These are phyloP conservation scores for Aspergillus calidoustus DNA, from an alignment of 2,329 filamentous ascomycete genomes.

Conservation along the genomic window DNA sequence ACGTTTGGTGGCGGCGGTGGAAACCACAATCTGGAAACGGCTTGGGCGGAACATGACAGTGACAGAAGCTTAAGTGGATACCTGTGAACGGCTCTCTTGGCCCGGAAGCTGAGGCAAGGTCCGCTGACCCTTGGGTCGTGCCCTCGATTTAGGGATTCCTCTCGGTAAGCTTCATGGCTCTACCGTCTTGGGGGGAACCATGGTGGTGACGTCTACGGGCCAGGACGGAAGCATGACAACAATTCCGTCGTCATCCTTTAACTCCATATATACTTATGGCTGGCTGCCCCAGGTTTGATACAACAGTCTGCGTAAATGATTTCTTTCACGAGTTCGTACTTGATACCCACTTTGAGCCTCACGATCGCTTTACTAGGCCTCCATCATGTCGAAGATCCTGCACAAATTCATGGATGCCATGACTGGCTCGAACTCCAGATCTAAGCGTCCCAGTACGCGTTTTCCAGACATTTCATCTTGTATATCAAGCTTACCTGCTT, in stretches of 20 bases:
- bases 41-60: neutral
- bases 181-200: neutral
- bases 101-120: neutral
- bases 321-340: neutral
- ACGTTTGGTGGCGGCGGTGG: neutral
- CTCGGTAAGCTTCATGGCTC: neutral
- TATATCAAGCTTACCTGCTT: conserved; percentile 1
- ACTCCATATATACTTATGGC: neutral
- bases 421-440: conserved; percentile 34
- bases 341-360: neutral
- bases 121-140: neutral
- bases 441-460: conserved; percentile 20
- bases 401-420: conserved; percentile 56
- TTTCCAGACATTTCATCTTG: neutral
- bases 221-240: conserved; percentile 15
- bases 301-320: neutral
- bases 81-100: neutral
- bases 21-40: neutral
- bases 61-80: neutral
- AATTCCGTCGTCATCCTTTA: neutral
- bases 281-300: too few species aligned
- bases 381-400: conserved; percentile 50
- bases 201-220: conserved; percentile 18
- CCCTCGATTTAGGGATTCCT: neutral
- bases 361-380: neutral